Percentiles rank a stretch among this genome's conserved stretches.
phyloP scores from a whole-genome alignment of 2,329 filamentous ascomycete species.

The Colletotrichum somersetense region DNA sequence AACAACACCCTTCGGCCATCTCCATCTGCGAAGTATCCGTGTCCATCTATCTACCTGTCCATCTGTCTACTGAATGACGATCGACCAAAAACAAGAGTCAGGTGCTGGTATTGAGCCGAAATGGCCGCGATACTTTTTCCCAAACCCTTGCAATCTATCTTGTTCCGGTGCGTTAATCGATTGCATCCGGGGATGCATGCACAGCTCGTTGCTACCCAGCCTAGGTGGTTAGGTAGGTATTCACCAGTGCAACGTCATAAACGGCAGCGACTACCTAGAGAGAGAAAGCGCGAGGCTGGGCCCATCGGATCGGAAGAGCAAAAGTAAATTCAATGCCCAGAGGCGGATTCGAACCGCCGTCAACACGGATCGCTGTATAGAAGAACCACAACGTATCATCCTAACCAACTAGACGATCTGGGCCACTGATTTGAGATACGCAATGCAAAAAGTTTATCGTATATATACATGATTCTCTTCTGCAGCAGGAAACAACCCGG shows the following conservation, averaged over 20 bases:
- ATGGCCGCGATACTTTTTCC: conserved; percentile 32
- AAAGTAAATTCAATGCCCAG: conserved; percentile 25
- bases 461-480: too few relatives aligned
- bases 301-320: too few relatives aligned
- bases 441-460: too few relatives aligned
- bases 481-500: background rate
- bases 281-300: background rate
- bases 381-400: conserved; percentile 44
- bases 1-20: background rate
- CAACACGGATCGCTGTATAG: conserved; percentile 41
- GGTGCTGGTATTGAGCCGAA: conserved; percentile 24
- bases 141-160: conserved; percentile 19
- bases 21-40: too few relatives aligned
- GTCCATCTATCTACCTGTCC: background rate
- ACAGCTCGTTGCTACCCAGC: background rate
- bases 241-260: background rate
- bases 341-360: conserved; percentile 44
- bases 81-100: conserved; percentile 30
- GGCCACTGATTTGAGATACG: conserved; percentile 3
- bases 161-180: conserved; percentile 7
- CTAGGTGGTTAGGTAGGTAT: too few relatives aligned
- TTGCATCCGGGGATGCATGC: background rate
- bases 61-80: conserved; percentile 26
- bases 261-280: background rate
- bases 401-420: conserved; percentile 45